These are phyloP conservation scores for Erucastrum elatum DNA, from an alignment of 345 rosid species.

Conservation along the genomic window DNA sequence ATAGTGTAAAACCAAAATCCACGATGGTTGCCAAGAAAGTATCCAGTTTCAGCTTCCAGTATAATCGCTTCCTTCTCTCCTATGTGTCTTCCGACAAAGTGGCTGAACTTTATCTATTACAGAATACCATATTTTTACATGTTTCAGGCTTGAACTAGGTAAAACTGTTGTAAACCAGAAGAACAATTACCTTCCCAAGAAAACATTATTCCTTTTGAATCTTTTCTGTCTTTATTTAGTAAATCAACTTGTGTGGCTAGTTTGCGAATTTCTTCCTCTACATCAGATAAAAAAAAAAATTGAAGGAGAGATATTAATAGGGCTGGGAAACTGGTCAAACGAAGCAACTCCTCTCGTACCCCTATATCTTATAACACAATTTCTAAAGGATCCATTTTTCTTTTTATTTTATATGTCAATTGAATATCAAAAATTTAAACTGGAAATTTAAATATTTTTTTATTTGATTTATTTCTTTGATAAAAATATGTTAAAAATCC, in stretches of 20 bases:
- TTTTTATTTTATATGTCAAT: no score
- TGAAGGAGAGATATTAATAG: no score
- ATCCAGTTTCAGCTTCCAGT: constrained; percentile 91
- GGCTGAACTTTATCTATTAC: constrained; percentile 78
- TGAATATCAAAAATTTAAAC: no score
- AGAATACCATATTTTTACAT: background rate
- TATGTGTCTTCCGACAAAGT: constrained; percentile 83
- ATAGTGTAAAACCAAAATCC: constrained; percentile 97
- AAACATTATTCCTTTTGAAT: constrained; percentile 91
- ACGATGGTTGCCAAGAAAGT: constrained; percentile 74
- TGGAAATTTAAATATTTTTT: no score
- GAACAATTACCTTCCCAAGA: constrained; percentile 73
- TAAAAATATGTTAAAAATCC: no score
- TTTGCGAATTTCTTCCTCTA: constrained; percentile 77
- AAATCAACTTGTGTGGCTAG: constrained; percentile 69
- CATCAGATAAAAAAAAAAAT: background rate
- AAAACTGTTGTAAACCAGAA: constrained; percentile 11
- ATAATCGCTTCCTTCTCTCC: constrained; percentile 92
- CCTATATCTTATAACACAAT: no score
- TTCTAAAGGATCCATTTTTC: no score
- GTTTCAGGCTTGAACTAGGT: constrained; percentile 12
- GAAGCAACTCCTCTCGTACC: no score
- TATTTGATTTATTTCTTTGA: no score
- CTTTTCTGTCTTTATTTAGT: constrained; percentile 90
- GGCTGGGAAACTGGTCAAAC: no score